These are phyloP conservation scores for Xylaria palmicola DNA, from an alignment of 495 filamentous ascomycete genomes.

Conservation along the genomic window DNA sequence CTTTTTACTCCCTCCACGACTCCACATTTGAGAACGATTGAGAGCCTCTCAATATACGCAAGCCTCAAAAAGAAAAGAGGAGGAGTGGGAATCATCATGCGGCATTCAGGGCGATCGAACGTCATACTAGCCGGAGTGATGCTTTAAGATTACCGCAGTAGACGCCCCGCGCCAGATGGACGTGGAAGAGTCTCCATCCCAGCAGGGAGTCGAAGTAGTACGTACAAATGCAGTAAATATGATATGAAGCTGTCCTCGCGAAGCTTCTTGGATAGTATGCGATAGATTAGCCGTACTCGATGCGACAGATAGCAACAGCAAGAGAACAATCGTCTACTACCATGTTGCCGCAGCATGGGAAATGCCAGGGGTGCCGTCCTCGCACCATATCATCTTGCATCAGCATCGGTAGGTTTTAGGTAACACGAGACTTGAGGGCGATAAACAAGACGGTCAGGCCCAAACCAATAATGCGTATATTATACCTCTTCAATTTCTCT, in stretches of 20 bases:
- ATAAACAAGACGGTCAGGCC: conserved; percentile 11
- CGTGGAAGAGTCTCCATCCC: not conserved
- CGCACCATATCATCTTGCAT: not conserved
- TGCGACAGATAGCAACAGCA: conserved; percentile 4
- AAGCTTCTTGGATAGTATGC: not conserved
- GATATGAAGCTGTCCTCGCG: too few relatives aligned
- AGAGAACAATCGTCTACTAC: not conserved
- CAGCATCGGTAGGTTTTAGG: not conserved
- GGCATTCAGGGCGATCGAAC: conserved; percentile 11
- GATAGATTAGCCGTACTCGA: conserved; percentile 4
- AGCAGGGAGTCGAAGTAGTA: conserved; percentile 1
- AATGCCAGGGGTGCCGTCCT: conserved; percentile 1
- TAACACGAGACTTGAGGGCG: conserved; percentile 4
- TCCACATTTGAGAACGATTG: conserved; percentile 4
- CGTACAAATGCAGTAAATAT: too few relatives aligned
- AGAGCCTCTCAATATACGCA: conserved; percentile 15
- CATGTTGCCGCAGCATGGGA: not conserved
- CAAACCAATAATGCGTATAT: conserved; percentile 1
- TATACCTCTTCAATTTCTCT: conserved; percentile 12
- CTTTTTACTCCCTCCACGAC: conserved; percentile 8
- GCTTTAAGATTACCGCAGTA: conserved; percentile 15
- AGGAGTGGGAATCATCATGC: conserved; percentile 4
- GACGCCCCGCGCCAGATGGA: conserved; percentile 11
- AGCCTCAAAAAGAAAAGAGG: conserved; percentile 10
- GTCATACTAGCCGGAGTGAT: conserved; percentile 11